phyloP scores from a whole-genome alignment of 805 yeast genomes.

The Sugiyamaella smithiae region DNA sequence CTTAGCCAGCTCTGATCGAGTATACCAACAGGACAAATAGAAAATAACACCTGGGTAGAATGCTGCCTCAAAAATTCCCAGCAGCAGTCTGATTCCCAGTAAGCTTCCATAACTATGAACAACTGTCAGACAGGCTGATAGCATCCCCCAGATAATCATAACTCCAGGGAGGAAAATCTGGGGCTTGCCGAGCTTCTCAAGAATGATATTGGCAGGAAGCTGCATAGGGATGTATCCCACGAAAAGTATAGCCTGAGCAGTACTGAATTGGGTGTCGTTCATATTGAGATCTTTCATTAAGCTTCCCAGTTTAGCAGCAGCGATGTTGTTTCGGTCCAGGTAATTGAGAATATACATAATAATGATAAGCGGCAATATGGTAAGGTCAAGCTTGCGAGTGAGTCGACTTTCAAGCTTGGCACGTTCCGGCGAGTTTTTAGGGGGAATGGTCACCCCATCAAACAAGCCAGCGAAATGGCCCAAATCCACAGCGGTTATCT shows the following conservation, averaged over 20 bases:
- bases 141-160: slow-evolving; percentile 50
- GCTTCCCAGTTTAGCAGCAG: slow-evolving; percentile 36
- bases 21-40: slow-evolving; percentile 55
- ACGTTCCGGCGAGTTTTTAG: slow-evolving; percentile 41
- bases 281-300: slow-evolving; percentile 36
- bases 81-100: slow-evolving; percentile 42
- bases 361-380: slow-evolving; percentile 35
- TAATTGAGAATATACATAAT: slow-evolving; percentile 33
- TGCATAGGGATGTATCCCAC: slow-evolving; percentile 38
- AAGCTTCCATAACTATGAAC: slow-evolving; percentile 45
- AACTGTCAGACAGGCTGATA: slow-evolving; percentile 49
- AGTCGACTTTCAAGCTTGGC: slow-evolving; percentile 42
- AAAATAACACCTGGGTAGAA: slow-evolving; percentile 49
- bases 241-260: slow-evolving; percentile 42
- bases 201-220: slow-evolving; percentile 34
- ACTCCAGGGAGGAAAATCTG: slow-evolving; percentile 46
- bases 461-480: slow-evolving; percentile 21
- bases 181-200: slow-evolving; percentile 40
- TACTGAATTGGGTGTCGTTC: slow-evolving; percentile 40
- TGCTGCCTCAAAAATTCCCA: slow-evolving; percentile 51
- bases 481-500: not conserved
- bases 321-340: slow-evolving; percentile 39
- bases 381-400: slow-evolving; percentile 46
- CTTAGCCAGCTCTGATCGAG: slow-evolving; percentile 47
- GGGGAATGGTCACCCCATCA: slow-evolving; percentile 25